Base-by-base conservation (phyloP, 352 stramenopile genomes). In the Nannochloropsis limnetica region DNA sequence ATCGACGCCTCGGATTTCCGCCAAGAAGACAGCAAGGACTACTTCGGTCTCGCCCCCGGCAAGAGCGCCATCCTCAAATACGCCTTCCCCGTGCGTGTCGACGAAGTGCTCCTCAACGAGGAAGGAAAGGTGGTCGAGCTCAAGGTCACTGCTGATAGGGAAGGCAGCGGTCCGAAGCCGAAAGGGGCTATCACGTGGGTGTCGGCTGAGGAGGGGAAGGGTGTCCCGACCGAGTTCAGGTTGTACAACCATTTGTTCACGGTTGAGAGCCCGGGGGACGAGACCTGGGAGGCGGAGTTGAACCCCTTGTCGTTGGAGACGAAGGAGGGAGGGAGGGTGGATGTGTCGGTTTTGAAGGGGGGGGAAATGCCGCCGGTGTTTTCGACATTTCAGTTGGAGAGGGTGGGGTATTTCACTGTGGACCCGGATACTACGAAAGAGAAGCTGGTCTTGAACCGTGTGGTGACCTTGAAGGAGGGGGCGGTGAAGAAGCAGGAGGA, bases 161-260 rank as follows among this genome's bases (percentile, higher is more conserved):
- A 89, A 5, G 45, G 80, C 2, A 45, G 45, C 43, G 27, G 32
- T 25, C 86, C 90, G 74, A 94, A 94, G 83, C 91, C 92, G 20
- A 96, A 96, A 91, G 95, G 95, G 3, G 96, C 95, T 82, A 91
- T 99, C 79, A 96, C 94, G 32, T 99, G 96, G 96, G 94, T 98
- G 79, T 93, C 94, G 23, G 88, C 87, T 14, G 91, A 88, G 81
- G 91, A 93, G 80, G 87, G 85, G 68, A 74, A 74, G 15, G 15
- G 8, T 4, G 89, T 92, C 61, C 79, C 29, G 5, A 91, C 89
- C 80, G 95, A 99, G 85, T 91, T 98, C 43, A 93, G 96, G 80
- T 88, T 98, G 68, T 99, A 99, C 89, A 94, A 93, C 84, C 91
- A 98, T 86, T 89, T 99, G 54, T 99, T 99, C 86, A 94, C 91